Base-by-base conservation (phyloP, 1,284 basidiomycete genomes). In the Ceratobasidium sp. region DNA sequence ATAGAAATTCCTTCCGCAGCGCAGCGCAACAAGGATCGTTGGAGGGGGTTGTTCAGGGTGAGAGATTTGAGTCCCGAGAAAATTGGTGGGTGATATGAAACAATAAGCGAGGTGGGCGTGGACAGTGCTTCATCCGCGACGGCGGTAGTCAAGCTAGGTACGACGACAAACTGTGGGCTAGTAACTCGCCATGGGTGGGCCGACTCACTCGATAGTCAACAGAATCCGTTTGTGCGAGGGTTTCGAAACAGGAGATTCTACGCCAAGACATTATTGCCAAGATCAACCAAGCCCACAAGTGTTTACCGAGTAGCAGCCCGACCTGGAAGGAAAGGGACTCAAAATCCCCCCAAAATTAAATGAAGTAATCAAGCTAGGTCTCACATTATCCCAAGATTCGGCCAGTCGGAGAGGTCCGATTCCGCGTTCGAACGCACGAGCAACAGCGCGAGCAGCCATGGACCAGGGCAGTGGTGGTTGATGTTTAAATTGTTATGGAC, bases 81-180 rank as follows among this genome's bases (percentile, higher is more conserved):
- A 79, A 99, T 94, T 47, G 94, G 89, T 3, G 95, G 93, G 81
- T 97, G 96, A 84, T 98, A 99, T 19, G 95, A 86, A 31, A 99
- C 86, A 69, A 97, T 91, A 73, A 89, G 88, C 63, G 89, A 89
- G 53, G 87, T 87, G 51, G 88, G 86, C 1, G 88, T 85, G 1
- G 86, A 81, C 17, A 95, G 83, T 0, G 94, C 92, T 85, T 96
- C 95, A 62, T 89, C 85, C 69, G 91, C 86, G 27, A 97, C 95
- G 15, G 89, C 86, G 1, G 92, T 86, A 0, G 95, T 97, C 27
- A 97, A 83, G 81, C 94, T 96, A 80, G 31, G 76, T 76, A 5
- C 14, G 75, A 73, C 53, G 9, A 73, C 53, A 9, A 44, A 48
- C 50, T 51, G n/a, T 50, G 15, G 56, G 45, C 22, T 6, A 11